These are phyloP conservation scores for Jackrogersella multiformis DNA, from an alignment of 495 filamentous ascomycete species.

Conservation along the genomic window DNA sequence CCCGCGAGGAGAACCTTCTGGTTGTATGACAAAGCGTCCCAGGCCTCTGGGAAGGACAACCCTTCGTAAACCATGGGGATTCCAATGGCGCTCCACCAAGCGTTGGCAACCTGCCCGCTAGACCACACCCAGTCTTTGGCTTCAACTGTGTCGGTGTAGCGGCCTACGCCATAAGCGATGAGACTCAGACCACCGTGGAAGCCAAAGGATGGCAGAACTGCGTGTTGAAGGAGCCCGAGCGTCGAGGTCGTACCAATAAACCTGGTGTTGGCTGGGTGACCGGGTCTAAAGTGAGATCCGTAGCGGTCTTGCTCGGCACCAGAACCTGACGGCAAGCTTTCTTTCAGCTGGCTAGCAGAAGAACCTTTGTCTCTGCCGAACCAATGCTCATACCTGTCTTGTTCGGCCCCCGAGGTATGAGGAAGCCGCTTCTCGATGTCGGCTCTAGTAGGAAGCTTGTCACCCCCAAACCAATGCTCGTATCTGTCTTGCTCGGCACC, in stretches of 20 bases:
- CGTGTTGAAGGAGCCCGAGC: constrained; percentile 31
- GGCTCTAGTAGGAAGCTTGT: constrained; percentile 34
- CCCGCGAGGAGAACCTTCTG: constrained; percentile 62
- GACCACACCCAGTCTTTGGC: constrained; percentile 69
- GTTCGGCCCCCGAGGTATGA: constrained; percentile 30
- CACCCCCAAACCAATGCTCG: constrained; percentile 36
- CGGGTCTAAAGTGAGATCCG: constrained; percentile 26
- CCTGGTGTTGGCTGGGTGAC: not conserved
- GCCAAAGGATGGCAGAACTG: constrained; percentile 32
- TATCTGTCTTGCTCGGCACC: constrained; percentile 42
- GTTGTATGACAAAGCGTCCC: constrained; percentile 55
- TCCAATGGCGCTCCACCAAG: constrained; percentile 67
- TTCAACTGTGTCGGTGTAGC: constrained; percentile 60
- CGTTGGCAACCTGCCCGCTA: constrained; percentile 61
- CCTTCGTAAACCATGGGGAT: constrained; percentile 52
- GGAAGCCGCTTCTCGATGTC: constrained; percentile 35
- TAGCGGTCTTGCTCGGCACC: constrained; percentile 33
- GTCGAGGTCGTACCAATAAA: constrained; percentile 28
- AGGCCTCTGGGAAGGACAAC: constrained; percentile 53
- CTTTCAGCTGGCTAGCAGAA: constrained; percentile 8
- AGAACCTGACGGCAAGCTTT: constrained; percentile 21
- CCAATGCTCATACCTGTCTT: constrained; percentile 36
- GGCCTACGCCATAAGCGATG: constrained; percentile 57
- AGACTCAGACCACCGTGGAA: constrained; percentile 37
- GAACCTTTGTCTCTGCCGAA: constrained; percentile 21